Evolutionary conservation across 768 basidiomycete genomes (phyloP), one percentile per base, ranked within the genome.

Genomic region (Boletus pseudopeckii): DNA sequence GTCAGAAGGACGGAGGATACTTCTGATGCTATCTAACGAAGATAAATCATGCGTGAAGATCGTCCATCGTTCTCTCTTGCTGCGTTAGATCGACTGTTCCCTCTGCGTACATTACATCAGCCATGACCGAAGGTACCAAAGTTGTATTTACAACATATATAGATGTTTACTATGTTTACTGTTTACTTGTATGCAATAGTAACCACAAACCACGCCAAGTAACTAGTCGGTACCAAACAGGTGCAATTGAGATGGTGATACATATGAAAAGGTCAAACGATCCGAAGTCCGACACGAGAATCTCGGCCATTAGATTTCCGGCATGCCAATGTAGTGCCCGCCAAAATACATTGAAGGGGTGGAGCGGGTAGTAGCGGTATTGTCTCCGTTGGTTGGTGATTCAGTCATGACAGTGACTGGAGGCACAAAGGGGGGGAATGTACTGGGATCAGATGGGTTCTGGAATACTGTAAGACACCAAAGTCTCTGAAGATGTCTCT

Each of bases 371-470:
- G 17, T 10, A 15, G 47, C 18, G 20, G 53, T 17, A 13, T 33
- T 34, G 13, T 51, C 53, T 39, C 50, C 24, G 10, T 58, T 60
- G 10, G 32, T 42, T 7, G 55, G 54, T 2, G 53, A 43, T 26
- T 20, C 46, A 17, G 45, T 62, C 13, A 38, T 34, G 17, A 50
- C 17, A 42, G 60, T 62, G 14, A 53, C 39, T 13, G 64, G 54
- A 42, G 56, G 52, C 3, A 64, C 58, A 13, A 71, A 53, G 34
- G 52, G 17, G 15, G 73, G 73, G 61, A 72, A 72, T 36, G 71
- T 72, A 36, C 60, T 67, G 17, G 72, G 73, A 47, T 73, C 72
- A 32, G 71, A 64, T 1, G 72, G 73, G 32, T 73, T 64, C 72
- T 73, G 30, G 14, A 17, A 52, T 20, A 42, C 9, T 2, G n/a